phyloP scores from a whole-genome alignment of 2,329 filamentous ascomycete species.

The Cladosporium oxysporum region DNA sequence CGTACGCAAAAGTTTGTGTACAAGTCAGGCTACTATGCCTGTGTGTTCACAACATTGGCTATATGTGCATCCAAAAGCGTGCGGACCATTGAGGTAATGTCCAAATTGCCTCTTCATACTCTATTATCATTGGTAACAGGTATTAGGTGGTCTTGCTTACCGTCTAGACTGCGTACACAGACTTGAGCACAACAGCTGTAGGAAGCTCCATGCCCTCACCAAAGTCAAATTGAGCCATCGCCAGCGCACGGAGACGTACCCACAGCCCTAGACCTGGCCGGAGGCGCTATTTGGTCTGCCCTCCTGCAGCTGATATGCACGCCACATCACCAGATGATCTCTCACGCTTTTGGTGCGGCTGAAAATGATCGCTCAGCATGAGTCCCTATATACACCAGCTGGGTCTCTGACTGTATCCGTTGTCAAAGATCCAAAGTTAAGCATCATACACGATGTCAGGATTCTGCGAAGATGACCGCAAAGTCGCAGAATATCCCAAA shows the following conservation, averaged over 20 bases:
- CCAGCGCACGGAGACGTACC: neutral
- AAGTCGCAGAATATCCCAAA: neutral
- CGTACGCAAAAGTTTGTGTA: neutral
- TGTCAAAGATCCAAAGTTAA: neutral
- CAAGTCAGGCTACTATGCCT: neutral
- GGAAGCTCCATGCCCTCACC: neutral
- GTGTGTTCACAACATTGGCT: neutral
- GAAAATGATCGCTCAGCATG: neutral
- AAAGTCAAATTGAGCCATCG: neutral
- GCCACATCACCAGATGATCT: conserved; percentile 7
- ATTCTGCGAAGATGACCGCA: conserved; percentile 13
- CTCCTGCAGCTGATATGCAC: conserved; percentile 1
- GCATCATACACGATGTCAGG: neutral
- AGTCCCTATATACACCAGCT: neutral
- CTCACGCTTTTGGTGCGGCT: conserved; percentile 2
- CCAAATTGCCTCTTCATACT: neutral
- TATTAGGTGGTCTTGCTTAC: neutral
- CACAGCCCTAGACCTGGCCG: neutral
- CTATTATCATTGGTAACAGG: neutral
- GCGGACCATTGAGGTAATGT: neutral
- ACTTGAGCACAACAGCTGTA: neutral
- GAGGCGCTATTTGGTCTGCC: neutral
- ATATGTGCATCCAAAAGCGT: neutral
- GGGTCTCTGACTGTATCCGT: neutral
- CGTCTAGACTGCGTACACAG: neutral